phyloP scores from a whole-genome alignment of 169 alveolate species.

The Plasmodium reichenowi region DNA sequence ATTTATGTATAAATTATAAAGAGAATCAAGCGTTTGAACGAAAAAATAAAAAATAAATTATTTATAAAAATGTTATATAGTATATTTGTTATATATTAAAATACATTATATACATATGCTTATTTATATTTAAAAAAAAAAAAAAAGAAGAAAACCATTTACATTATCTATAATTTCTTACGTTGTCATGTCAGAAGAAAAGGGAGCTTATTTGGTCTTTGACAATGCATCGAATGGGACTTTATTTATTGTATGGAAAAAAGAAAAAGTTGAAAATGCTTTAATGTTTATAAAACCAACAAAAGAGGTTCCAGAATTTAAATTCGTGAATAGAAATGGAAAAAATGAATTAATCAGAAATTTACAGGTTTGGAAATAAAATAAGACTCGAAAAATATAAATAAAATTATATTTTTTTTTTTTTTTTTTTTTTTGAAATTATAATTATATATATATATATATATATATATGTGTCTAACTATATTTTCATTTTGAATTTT shows the following conservation, averaged over 20 bases:
- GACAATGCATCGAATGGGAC: conserved; percentile 81
- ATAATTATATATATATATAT: not conserved
- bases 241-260: conserved; percentile 78
- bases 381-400: not conserved
- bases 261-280: conserved; percentile 67
- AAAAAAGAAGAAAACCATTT: not conserved
- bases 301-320: conserved; percentile 77
- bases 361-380: conserved; percentile 56
- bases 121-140: conserved; percentile 4
- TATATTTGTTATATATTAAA: no score
- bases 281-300: conserved; percentile 75
- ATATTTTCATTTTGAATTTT: not conserved
- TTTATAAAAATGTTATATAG: no score
- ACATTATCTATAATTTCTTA: not conserved
- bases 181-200: conserved; percentile 40
- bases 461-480: not conserved
- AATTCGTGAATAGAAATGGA: conserved; percentile 74
- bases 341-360: conserved; percentile 78
- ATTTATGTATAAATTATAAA: no score
- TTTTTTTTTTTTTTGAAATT: not conserved
- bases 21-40: no score
- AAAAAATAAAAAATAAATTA: no score
- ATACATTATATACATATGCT: not conserved
- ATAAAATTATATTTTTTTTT: not conserved
- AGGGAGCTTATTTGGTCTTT: conserved; percentile 78